Base-by-base conservation (phyloP, 2,329 filamentous ascomycete species). In the Orbilia oligospora region DNA sequence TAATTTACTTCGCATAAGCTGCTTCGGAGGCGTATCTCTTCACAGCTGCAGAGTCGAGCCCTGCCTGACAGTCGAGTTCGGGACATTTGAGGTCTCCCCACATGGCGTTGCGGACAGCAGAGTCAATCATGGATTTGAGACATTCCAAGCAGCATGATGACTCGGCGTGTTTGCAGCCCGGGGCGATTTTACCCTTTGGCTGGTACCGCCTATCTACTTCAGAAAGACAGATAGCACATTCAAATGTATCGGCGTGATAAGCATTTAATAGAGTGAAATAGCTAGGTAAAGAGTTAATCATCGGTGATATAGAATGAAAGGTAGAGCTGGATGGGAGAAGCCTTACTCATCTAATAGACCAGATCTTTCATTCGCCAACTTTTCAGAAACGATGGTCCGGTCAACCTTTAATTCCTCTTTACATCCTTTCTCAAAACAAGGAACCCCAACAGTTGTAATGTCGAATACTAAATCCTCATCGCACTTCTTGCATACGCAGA, bases 71-170 rank as follows among this genome's bases (percentile, higher is more conserved):
- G 38, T 48, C 53, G 16, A 73, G 49, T 38, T 77, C 73, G 12
- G 73, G 73, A 46, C 73, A 77, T 27, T 77, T 77, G 44, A 77
- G 58, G 22, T 77, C 73, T 24, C 73, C 73, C 73, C 73, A 77
- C 73, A 77, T 77, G 12, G 73, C 73, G 24, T 77, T 77, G n/a
- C 73, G 49, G n/a, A 77, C 73, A 10, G 67, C 68, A 12, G 73
- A 77, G 53, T 77, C 73, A 10, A 77, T 77, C 73, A 77, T 77
- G n/a, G 41, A 48, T 63, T 67, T 46, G n/a, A 77, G 41, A 24
- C 73, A 77, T 10, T 77, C 73, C 8, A 46, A 20, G 18, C 73
- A 77, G 27, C 73, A 77, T 2, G 49, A 65, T 6, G 73, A 77
- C 53, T 77, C 73, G 10, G 51, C 53, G n/a, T 77, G 73, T 5